Evolutionary conservation across 106 monocot species (phyloP).

Genomic region (Dioscorea zingiberensis): DNA sequence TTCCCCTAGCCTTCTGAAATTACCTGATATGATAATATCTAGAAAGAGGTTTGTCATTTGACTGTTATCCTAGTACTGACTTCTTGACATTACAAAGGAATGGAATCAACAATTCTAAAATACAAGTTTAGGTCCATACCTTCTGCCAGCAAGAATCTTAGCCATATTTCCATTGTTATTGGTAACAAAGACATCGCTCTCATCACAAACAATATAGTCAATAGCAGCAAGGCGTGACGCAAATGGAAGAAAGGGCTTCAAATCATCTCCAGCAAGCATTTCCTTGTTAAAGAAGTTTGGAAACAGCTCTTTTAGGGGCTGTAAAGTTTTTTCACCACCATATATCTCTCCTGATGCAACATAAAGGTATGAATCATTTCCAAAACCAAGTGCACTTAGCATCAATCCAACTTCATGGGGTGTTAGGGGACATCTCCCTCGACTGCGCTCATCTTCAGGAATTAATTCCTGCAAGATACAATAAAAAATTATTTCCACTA

Average conservation of each 20-base stretch:
- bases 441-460: conserved; percentile 71
- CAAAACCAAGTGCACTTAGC: conserved; percentile 82
- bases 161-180: conserved; percentile 99
- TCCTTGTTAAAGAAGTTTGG: conserved; percentile 86
- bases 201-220: conserved; percentile 90
- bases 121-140: conserved; percentile 26
- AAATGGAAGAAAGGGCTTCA: conserved; percentile 57
- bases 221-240: conserved; percentile 91
- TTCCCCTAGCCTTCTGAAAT: no score
- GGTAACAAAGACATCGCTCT: conserved; percentile 89
- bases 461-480: conserved; percentile 54
- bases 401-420: conserved; percentile 89
- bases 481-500: not conserved
- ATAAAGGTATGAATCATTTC: conserved; percentile 71
- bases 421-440: conserved; percentile 90
- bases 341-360: conserved; percentile 95
- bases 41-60: no score
- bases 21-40: no score
- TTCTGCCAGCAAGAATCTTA: conserved; percentile 86
- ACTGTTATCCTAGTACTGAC: no score
- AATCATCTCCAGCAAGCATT: conserved; percentile 47
- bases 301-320: conserved; percentile 72
- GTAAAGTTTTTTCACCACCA: conserved; percentile 71
- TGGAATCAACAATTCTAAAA: no score
- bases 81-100: no score